Evolutionary conservation across 1,284 basidiomycete genomes (phyloP).

Genomic region (Sanghuangporus baumii): DNA sequence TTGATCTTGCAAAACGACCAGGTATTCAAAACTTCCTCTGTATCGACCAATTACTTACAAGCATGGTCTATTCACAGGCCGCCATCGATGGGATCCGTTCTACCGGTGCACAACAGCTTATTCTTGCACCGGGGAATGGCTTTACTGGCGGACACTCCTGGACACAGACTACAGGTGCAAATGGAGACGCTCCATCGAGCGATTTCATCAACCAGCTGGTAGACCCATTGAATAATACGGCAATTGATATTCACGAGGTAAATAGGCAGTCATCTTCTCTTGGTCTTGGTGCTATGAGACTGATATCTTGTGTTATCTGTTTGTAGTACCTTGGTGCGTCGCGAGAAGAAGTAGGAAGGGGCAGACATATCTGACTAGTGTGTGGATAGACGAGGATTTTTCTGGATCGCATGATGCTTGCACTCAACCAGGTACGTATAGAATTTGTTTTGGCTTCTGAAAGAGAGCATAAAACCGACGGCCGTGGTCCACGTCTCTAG

Average conservation of each 20-base stretch:
- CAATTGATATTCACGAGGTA: constrained; percentile 42
- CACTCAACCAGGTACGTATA: constrained; percentile 31
- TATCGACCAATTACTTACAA: background rate
- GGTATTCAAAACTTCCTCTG: constrained; percentile 4
- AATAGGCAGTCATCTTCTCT: constrained; percentile 2
- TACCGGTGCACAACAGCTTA: constrained; percentile 37
- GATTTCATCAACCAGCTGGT: constrained; percentile 37
- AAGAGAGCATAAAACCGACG: background rate
- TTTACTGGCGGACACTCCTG: constrained; percentile 42
- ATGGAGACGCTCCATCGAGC: constrained; percentile 31
- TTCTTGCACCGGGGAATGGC: constrained; percentile 40
- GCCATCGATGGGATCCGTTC: constrained; percentile 39
- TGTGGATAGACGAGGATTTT: constrained; percentile 33
- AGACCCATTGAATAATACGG: constrained; percentile 38
- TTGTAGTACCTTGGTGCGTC: constrained; percentile 21
- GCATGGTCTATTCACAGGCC: constrained; percentile 20
- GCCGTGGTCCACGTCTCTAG: background rate
- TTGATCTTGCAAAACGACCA: constrained; percentile 38
- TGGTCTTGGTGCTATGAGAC: no score
- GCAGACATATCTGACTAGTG: no score
- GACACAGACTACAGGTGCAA: constrained; percentile 32
- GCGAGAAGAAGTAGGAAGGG: no score
- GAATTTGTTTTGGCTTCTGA: background rate
- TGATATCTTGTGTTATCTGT: background rate
- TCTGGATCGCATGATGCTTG: constrained; percentile 38